Conservation (phyloP, 805 yeast genomes). For the Kazachstania martiniae region DNA sequence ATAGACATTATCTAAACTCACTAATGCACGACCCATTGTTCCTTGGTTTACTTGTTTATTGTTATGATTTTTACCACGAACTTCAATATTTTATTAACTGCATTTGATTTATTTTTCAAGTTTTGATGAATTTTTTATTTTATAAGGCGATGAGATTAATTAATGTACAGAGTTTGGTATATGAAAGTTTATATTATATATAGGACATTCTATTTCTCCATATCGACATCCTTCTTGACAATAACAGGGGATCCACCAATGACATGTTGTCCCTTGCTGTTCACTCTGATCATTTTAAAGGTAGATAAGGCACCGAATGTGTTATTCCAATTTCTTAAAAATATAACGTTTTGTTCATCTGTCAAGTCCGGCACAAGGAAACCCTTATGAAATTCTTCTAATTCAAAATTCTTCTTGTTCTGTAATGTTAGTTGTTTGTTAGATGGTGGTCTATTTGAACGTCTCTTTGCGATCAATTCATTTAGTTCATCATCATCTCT, state of each 20-base stretch:
- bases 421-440: slow-evolving; percentile 59
- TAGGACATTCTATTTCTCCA: neutral
- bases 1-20: slow-evolving; percentile 18
- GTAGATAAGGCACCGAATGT: slow-evolving; percentile 65
- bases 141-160: too few species aligned
- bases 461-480: slow-evolving; percentile 47
- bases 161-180: neutral
- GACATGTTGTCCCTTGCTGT: slow-evolving; percentile 18
- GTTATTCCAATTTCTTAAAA: slow-evolving; percentile 69
- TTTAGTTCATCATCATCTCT: slow-evolving; percentile 71
- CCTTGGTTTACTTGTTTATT: neutral
- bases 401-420: slow-evolving; percentile 49
- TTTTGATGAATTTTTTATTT: too few species aligned
- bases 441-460: slow-evolving; percentile 82
- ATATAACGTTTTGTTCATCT: slow-evolving; percentile 45
- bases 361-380: slow-evolving; percentile 62
- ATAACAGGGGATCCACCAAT: slow-evolving; percentile 9
- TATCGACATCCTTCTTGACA: neutral
- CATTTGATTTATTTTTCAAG: neutral
- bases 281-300: slow-evolving; percentile 38
- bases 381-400: slow-evolving; percentile 57
- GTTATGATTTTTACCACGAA: neutral
- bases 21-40: slow-evolving; percentile 14
- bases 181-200: neutral
- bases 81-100: neutral